These are phyloP conservation scores for Daldinia decipiens DNA, from an alignment of 495 filamentous ascomycete species.

Conservation along the genomic window DNA sequence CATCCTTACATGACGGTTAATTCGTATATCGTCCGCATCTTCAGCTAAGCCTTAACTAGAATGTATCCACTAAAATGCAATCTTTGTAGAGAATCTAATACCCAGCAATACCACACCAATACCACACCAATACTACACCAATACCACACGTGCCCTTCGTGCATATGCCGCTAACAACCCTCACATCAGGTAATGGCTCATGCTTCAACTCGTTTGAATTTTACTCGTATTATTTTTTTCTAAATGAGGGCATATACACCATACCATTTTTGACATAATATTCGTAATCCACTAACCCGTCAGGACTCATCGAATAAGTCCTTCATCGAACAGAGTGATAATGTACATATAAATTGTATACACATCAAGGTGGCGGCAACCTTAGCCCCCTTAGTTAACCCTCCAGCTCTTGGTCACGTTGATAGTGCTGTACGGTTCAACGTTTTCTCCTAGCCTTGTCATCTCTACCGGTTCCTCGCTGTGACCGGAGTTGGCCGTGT, in stretches of 20 bases:
- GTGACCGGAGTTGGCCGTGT: constrained; percentile 1
- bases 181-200: background rate
- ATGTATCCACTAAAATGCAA: background rate
- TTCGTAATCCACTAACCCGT: background rate
- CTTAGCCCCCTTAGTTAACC: background rate
- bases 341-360: background rate
- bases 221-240: background rate
- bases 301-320: background rate
- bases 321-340: background rate
- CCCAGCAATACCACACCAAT: no score
- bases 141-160: no score
- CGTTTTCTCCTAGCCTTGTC: constrained; percentile 15
- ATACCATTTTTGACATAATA: background rate
- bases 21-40: background rate
- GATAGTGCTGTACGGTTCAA: constrained; percentile 19
- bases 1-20: background rate
- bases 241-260: background rate
- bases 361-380: background rate
- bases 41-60: background rate
- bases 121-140: no score
- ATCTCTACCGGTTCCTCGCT: constrained; percentile 14
- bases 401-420: constrained; percentile 23
- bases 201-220: background rate
- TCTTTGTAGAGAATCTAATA: no score
- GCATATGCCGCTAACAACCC: background rate